Evolutionary conservation across 139 green algal genomes (phyloP), one percentile per base, ranked within the genome.

Genomic region (Coccomyxa sp.): DNA sequence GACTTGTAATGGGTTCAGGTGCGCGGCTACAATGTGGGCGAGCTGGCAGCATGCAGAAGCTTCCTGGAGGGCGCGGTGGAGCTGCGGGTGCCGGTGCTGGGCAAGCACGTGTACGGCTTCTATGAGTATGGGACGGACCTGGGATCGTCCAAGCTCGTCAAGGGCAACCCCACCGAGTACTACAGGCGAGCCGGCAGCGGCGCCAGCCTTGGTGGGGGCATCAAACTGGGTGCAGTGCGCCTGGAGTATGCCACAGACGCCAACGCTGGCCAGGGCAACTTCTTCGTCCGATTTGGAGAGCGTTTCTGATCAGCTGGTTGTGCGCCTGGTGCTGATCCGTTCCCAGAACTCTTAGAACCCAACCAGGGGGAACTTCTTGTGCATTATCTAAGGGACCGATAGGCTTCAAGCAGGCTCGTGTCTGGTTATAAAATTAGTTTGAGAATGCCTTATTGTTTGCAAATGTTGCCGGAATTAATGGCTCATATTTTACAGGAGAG

Each of bases 131-230:
- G 89, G 27, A 92, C 88, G 0, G 97, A 99, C 88, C 90, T 99
- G 31, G 92, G 94, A 32, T 93, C 85, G 82, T 94, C 86, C 67
- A 87, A 87, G 75, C 74, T 93, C 16, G 87, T 95, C 67, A 76
- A 80, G 0, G 96, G 96, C 68, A 98, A 96, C 87, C 97, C 97
- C 15, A 99, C 95, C 0, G 90, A 95, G 83, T 99, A 96, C 83
- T 99, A 96, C 91, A 82, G 95, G 25, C 93, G 95, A 67, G 87
- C 92, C 12, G 97, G 97, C 3, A 85, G 82, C 21, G 97, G 97
- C n/a, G 86, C 86, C 25, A 91, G 84, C 25, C 86, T 90, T n/a
- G 97, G 97, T 9, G 88, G 83, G 12, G 97, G 97, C 38, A 15
- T 98, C 13, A 96, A 96, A 89, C 79, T 98, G 28, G 89, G 95